A percentile compares a stretch with the other conserved stretches of the same genome.
phyloP scores from a whole-genome alignment of 106 monocot genomes.

The Allium fistulosum region DNA sequence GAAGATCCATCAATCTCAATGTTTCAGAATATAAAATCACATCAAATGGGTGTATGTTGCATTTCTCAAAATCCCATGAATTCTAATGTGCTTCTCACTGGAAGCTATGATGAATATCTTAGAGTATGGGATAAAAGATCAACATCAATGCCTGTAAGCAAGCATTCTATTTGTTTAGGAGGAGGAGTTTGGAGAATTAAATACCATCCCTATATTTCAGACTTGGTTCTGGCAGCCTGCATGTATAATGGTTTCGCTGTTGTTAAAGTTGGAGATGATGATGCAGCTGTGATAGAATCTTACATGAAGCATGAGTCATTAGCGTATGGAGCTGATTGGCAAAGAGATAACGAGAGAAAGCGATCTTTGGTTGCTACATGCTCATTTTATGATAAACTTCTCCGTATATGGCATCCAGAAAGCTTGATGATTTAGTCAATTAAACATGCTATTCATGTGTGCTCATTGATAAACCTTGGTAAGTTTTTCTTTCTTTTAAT shows the following conservation, averaged over 20 bases:
- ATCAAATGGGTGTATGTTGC: slow-evolving; percentile 93
- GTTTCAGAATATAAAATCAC: slow-evolving; percentile 72
- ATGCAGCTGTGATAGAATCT: slow-evolving; percentile 37
- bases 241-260: slow-evolving; percentile 96
- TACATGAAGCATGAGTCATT: slow-evolving; percentile 74
- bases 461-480: too few relatives aligned
- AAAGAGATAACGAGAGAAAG: slow-evolving; percentile 16
- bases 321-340: slow-evolving; percentile 94
- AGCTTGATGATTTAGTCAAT: slow-evolving; percentile 10
- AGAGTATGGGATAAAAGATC: slow-evolving; percentile 86
- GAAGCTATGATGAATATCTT: slow-evolving; percentile 84
- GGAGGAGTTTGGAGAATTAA: slow-evolving; percentile 97
- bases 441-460: too few relatives aligned
- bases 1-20: slow-evolving; percentile 31
- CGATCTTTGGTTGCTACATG: slow-evolving; percentile 66
- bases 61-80: slow-evolving; percentile 46
- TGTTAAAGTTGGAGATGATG: slow-evolving; percentile 32
- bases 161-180: slow-evolving; percentile 48
- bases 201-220: slow-evolving; percentile 40
- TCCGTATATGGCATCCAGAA: slow-evolving; percentile 59
- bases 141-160: slow-evolving; percentile 38
- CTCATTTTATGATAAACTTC: slow-evolving; percentile 76
- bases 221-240: slow-evolving; percentile 72
- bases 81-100: slow-evolving; percentile 56
- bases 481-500: too few relatives aligned